A percentile compares a stretch with the other conserved stretches of the same genome.
Conservation (phyloP, 2,329 filamentous ascomycete genomes). For the Claviceps sorghi region DNA sequence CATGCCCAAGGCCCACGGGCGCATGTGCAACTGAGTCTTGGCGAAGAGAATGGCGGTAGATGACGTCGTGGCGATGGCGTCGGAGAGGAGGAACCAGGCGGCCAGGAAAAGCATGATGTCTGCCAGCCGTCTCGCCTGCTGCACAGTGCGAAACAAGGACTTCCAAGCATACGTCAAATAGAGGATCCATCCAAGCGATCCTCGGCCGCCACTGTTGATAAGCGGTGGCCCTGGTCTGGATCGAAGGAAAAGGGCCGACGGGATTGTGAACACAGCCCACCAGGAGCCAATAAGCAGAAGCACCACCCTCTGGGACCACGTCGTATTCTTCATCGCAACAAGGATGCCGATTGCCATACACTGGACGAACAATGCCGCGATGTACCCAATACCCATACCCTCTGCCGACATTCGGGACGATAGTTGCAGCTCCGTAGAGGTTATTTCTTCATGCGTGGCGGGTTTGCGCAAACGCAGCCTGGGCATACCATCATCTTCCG, state of each 20-base stretch:
- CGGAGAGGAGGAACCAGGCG: conserved; percentile 89
- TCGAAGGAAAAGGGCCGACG: conserved; percentile 73
- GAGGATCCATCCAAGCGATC: conserved; percentile 36
- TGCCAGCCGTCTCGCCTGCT: conserved; percentile 54
- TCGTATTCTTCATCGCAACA: conserved; percentile 57
- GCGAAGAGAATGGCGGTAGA: conserved; percentile 92
- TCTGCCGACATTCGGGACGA: conserved; percentile 85
- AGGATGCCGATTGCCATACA: conserved; percentile 67
- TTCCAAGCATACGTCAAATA: conserved; percentile 80
- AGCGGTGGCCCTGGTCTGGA: conserved; percentile 79
- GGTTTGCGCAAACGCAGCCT: conserved; percentile 22
- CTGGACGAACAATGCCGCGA: conserved; percentile 73
- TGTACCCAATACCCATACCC: conserved; percentile 88
- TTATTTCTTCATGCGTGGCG: conserved; percentile 32
- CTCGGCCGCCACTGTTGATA: conserved; percentile 25
- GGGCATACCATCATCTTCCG: conserved; percentile 11
- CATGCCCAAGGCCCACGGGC: conserved; percentile 70
- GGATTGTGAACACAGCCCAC: conserved; percentile 89
- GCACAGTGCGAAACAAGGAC: conserved; percentile 66
- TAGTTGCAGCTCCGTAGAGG: conserved; percentile 57
- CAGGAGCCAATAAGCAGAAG: conserved; percentile 76
- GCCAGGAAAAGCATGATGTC: conserved; percentile 68
- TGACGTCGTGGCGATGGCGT: conserved; percentile 86
- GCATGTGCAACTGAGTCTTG: conserved; percentile 85
- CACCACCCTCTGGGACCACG: conserved; percentile 73